Evolutionary conservation across 345 rosid genomes (phyloP).

Genomic region (rapeseed (Brassica napus)): DNA sequence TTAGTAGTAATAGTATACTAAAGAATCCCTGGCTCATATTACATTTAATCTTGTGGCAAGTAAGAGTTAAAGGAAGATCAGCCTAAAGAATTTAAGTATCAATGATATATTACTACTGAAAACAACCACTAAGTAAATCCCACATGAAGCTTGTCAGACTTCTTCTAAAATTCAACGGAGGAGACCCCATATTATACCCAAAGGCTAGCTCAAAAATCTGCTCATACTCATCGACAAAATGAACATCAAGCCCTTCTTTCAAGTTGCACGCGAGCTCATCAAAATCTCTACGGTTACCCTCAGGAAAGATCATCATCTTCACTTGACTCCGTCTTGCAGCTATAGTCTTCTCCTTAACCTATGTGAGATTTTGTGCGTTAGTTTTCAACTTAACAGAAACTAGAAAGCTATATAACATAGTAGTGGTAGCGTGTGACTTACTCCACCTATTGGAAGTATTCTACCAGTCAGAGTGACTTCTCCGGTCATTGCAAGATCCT

Average conservation of each 20-base stretch:
- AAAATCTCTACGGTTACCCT: slow-evolving; percentile 74
- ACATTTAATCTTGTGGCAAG: neutral
- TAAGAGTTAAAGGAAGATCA: neutral
- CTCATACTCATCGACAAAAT: slow-evolving; percentile 66
- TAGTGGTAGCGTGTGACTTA: slow-evolving; percentile 39
- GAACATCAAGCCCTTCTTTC: slow-evolving; percentile 82
- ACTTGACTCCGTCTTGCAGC: slow-evolving; percentile 83
- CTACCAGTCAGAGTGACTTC: slow-evolving; percentile 84
- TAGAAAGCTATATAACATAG: slow-evolving; percentile 2
- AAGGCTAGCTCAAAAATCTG: slow-evolving; percentile 62
- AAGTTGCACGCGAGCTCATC: slow-evolving; percentile 75
- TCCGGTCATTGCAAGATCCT: slow-evolving; percentile 96
- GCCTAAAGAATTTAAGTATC: neutral
- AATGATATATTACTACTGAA: neutral
- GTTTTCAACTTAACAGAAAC: neutral
- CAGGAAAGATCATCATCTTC: slow-evolving; percentile 72
- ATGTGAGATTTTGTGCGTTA: neutral
- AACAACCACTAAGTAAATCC: neutral
- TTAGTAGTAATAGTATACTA: too few relatives aligned
- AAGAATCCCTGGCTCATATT: neutral
- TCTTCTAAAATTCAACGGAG: neutral
- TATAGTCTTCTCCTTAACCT: slow-evolving; percentile 92
- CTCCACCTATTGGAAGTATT: slow-evolving; percentile 92
- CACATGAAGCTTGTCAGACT: neutral
- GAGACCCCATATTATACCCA: neutral